Evolutionary conservation across 1,284 basidiomycete genomes (phyloP), one percentile per base, ranked within the genome.

Genomic region (Ganoderma multipileum): DNA sequence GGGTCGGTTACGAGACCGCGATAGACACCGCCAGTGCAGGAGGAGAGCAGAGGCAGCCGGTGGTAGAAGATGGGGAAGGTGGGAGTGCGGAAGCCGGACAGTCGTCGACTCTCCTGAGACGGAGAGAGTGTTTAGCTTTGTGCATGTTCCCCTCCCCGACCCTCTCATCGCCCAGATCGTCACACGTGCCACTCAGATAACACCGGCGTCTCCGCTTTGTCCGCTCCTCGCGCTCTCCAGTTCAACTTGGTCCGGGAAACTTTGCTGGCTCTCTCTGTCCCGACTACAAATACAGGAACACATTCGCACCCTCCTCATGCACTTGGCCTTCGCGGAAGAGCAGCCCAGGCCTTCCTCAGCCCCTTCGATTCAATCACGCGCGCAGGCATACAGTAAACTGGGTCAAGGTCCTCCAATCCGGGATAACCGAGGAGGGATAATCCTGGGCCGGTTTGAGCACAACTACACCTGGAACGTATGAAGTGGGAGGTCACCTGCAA

Each of bases 351-450:
- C 76, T 91, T 94, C 70, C 84, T 82, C 66, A 96, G 82, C 0
- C 93, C 94, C 75, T 81, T 84, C 68, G 79, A 80, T 76, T 92
- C 88, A 30, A 95, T 96, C 14, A 96, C 77, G 3, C 80, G 78
- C 0, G 91, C 91, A 1, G 97, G 97, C 95, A 99, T 96, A 82
- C 97, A 99, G 79, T 97, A 99, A 26, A 98, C 91, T 0, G 97
- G 97, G 79, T 99, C 97, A 33, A 99, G 83, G 72, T 94, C 91
- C 41, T 88, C 84, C 26, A 99, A 81, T 0, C 90, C 92, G 0
- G 93, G 91, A 77, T 96, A 97, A n/a, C 95, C 95, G 8, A 98
- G 84, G 11, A 99, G 83, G 0, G 95, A 96, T 18, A 99, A 84
- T 0, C 95, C 96, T 94, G 69, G 59, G n/a, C 23, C 59, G 44